phyloP scores from a whole-genome alignment of 1,284 basidiomycete species.

The Austroboletus niveus region DNA sequence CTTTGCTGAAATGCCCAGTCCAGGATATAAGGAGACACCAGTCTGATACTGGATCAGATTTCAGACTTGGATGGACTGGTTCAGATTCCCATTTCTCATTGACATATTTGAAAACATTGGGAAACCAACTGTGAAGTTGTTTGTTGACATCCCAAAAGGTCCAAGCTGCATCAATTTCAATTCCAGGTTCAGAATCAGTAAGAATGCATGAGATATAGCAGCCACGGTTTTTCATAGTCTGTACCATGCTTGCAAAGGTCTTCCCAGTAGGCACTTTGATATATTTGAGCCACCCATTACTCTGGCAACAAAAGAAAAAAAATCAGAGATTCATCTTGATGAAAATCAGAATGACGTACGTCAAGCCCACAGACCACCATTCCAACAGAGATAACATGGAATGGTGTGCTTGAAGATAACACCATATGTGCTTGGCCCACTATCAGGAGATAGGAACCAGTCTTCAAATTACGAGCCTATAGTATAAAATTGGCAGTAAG shows the following conservation, averaged over 20 bases:
- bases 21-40: neutral
- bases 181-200: no score
- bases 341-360: neutral
- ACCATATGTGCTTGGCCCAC: no score
- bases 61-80: no score
- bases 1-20: neutral
- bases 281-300: neutral
- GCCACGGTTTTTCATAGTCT: neutral
- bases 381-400: neutral
- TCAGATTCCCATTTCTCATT: neutral
- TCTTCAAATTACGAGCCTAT: no score
- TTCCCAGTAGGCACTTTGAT: neutral
- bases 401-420: neutral
- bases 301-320: neutral
- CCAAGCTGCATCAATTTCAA: no score
- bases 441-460: no score
- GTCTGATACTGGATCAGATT: no score
- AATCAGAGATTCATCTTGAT: neutral
- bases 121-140: neutral
- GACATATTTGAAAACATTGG: neutral
- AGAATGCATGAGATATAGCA: neutral
- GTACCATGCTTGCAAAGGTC: neutral
- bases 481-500: no score
- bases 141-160: neutral
- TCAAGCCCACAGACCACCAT: neutral